Percentiles rank a stretch among this genome's conserved stretches.
phyloP scores from a whole-genome alignment of 192 early-diverging fungal genomes.

The Coemansia sp. region DNA sequence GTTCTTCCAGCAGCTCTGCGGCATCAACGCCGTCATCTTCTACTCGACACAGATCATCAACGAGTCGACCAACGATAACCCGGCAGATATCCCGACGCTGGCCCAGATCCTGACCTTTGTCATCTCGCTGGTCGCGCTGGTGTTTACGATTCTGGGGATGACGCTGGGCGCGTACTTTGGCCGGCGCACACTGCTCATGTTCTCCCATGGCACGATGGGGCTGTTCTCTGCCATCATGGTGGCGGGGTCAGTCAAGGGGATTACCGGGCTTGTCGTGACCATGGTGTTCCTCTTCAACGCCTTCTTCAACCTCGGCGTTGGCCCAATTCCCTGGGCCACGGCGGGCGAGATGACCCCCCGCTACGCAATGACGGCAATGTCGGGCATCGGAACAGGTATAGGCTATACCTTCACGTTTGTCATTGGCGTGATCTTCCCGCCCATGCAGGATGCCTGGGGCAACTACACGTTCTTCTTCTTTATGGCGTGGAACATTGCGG shows the following conservation, averaged over 20 bases:
- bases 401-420: conserved; percentile 67
- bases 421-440: conserved; percentile 60
- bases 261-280: conserved; percentile 55
- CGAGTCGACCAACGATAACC: conserved; percentile 40
- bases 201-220: conserved; percentile 59
- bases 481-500: conserved; percentile 56
- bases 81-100: conserved; percentile 46
- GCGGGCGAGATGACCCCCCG: conserved; percentile 71
- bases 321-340: conserved; percentile 77
- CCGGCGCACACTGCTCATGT: conserved; percentile 63
- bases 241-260: conserved; percentile 53
- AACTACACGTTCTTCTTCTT: conserved; percentile 66
- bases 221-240: conserved; percentile 58
- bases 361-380: conserved; percentile 65
- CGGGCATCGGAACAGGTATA: conserved; percentile 62
- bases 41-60: conserved; percentile 83
- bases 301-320: conserved; percentile 72
- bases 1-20: conserved; percentile 75
- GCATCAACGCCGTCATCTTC: conserved; percentile 81
- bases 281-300: conserved; percentile 71
- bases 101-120: conserved; percentile 47
- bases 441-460: conserved; percentile 43
- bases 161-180: conserved; percentile 65
- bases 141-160: conserved; percentile 45
- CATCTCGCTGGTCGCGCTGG: conserved; percentile 43